Evolutionary conservation across 306 rosid species (phyloP).

Genomic region (Ochetophila trinervis): DNA sequence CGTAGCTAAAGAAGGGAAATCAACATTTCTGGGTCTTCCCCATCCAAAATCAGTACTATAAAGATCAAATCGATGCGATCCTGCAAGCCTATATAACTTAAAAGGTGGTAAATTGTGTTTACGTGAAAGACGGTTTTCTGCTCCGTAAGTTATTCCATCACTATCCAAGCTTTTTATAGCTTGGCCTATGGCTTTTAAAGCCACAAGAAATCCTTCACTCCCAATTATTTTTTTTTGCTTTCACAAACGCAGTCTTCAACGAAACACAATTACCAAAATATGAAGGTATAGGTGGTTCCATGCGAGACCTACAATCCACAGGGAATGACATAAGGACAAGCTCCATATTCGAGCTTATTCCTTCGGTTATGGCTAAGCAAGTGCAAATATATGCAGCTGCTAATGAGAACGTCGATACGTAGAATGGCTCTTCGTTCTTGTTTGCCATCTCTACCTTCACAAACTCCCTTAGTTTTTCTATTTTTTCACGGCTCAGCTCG

Average conservation of each 20-base stretch:
- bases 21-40: constrained; percentile 40
- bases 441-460: background rate
- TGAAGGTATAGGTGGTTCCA: constrained; percentile 8
- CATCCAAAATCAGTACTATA: constrained; percentile 43
- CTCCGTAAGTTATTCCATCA: background rate
- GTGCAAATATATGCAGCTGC: constrained; percentile 16
- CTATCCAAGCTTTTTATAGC: background rate
- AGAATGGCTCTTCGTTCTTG: background rate
- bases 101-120: no score
- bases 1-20: constrained; percentile 7
- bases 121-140: background rate
- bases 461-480: background rate
- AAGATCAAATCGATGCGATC: constrained; percentile 34
- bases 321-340: background rate
- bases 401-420: constrained; percentile 4
- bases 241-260: background rate
- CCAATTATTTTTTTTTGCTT: constrained; percentile 1
- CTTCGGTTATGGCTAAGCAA: constrained; percentile 14
- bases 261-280: constrained; percentile 22
- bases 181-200: background rate
- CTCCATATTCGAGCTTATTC: background rate
- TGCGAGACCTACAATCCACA: constrained; percentile 9
- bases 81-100: background rate
- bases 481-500: background rate
- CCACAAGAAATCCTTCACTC: constrained; percentile 13